Evolutionary conservation across 2,329 filamentous ascomycete species (phyloP), one percentile per base, ranked within the genome.

Genomic region (Pochonia chlamydosporia): DNA sequence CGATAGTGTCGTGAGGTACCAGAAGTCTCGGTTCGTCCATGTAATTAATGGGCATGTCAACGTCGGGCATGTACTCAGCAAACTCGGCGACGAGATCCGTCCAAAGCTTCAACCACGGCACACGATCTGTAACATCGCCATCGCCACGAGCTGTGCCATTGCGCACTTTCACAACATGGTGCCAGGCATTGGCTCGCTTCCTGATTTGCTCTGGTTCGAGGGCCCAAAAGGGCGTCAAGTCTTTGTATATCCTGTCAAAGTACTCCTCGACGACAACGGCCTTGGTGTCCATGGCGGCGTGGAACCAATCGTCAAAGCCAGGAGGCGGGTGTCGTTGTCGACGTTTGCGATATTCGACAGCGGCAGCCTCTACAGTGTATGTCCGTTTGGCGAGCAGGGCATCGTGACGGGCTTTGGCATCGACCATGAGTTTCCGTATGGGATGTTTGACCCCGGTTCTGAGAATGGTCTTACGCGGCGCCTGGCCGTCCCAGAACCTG

Each of bases 31-130:
- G 74, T 59, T 85, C 79, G 59, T 85, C 81, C 64, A 82, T 72
- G 44, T 74, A 70, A 57, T 85, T 85, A 65, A 85, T 78, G 10
- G 81, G 76, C 68, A 85, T 82, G 58, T 85, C 81, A 59, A 85
- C 76, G 51, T 85, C 81, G 4, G 81, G 82, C 20, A 85, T 59
- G 43, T 73, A 65, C 13, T 70, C 59, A 23, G 76, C 72, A 30
- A 82, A 77, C 48, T 76, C 74, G 3, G 59, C 54, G 20, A 83
- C 71, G 11, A 81, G 64, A 3, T 62, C 58, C 2, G 71, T 69
- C 75, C 75, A 78, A 20, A 70, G 62, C 56, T 72, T 57, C 37
- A 76, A 55, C 70, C 72, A 75, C 3, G 66, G 62, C 21, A 74
- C 72, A 26, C 61, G 66, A 24, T 60, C 63, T 23, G 63, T 59